Conservation (phyloP, 495 filamentous ascomycete species). For the Aspergillus sclerotiicarbonarius region DNA sequence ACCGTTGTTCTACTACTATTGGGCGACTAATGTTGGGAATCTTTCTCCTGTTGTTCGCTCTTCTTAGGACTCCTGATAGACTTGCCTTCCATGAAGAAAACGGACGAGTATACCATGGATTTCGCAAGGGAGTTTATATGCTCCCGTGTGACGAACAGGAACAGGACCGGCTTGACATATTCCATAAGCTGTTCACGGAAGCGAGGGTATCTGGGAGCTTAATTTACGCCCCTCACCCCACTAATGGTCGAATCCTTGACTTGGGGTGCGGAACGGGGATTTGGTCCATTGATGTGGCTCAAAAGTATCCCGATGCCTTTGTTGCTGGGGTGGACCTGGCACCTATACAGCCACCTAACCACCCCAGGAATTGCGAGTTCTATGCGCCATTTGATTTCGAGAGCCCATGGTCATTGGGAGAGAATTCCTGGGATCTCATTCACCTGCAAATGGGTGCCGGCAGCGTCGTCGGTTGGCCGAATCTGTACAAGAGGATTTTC, state of each 20-base stretch:
- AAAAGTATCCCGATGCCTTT: slow-evolving; percentile 58
- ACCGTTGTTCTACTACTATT: neutral
- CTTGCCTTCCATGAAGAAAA: slow-evolving; percentile 43
- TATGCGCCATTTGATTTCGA: slow-evolving; percentile 72
- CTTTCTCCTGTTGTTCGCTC: neutral
- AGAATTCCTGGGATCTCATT: slow-evolving; percentile 81
- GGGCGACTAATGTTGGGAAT: slow-evolving; percentile 20
- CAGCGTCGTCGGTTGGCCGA: slow-evolving; percentile 74
- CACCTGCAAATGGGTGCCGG: slow-evolving; percentile 80
- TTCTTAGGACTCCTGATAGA: slow-evolving; percentile 34
- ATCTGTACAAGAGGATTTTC: slow-evolving; percentile 68
- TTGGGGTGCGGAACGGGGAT: slow-evolving; percentile 88
- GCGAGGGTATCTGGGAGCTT: slow-evolving; percentile 56
- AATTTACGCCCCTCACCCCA: slow-evolving; percentile 52
- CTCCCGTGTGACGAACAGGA: slow-evolving; percentile 59
- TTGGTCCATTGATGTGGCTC: slow-evolving; percentile 85
- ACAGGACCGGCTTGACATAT: slow-evolving; percentile 73
- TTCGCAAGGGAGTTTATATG: slow-evolving; percentile 48
- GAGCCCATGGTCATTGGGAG: slow-evolving; percentile 71
- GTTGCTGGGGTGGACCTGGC: slow-evolving; percentile 77
- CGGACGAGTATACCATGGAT: slow-evolving; percentile 49
- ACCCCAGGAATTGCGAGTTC: slow-evolving; percentile 67
- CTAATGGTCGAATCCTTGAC: slow-evolving; percentile 65
- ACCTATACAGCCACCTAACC: slow-evolving; percentile 76
- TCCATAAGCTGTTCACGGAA: slow-evolving; percentile 71